Base-by-base conservation (phyloP, 257 asterid genomes). In the Solanum chilense region DNA sequence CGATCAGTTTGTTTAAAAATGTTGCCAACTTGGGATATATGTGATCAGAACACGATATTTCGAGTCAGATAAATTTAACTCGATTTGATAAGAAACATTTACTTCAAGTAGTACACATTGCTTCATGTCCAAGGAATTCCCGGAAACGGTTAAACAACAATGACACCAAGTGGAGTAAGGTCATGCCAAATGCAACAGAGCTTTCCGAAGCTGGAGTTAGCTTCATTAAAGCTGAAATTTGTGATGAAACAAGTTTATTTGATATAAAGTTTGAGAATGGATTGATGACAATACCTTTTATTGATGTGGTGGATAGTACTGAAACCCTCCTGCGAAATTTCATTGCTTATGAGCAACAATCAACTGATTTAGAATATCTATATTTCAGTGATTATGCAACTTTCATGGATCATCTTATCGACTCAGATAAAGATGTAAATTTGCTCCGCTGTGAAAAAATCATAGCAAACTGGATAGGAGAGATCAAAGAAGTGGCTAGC, bases 301-400 rank as follows among this genome's bases (percentile, higher is more conserved):
- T 88, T 6, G 37, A 20, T 5, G 64, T 90, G 10, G 64, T 14
- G 89, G 33, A 90, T 44, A n/a, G 8, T 7, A 90, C 89, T 0
- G 90, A 90, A 52, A 81, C 52, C 1, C 8, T 88, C 84, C 71
- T 90, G 0, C 13, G 89, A 37, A 90, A 90, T n/a, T n/a, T n/a
- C n/a, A n/a, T n/a, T n/a, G n/a, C n/a, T n/a, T n/a, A n/a, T n/a
- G n/a, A n/a, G n/a, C n/a, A n/a, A n/a, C n/a, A n/a, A n/a, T n/a
- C n/a, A n/a, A n/a, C n/a, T n/a, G n/a, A n/a, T n/a, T n/a, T n/a
- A 44, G 89, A 90, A 85, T 1, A 20, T 11, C 7, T 3, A 20
- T 31, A 31, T 83, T 86, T 90, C 18, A 31, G 35, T 31, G 35
- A 31, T 31, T 31, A 3, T 9, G 16, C 33, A 7, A 4, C 6